Conservation (phyloP, 805 yeast species). For the Starmerella geochares region DNA sequence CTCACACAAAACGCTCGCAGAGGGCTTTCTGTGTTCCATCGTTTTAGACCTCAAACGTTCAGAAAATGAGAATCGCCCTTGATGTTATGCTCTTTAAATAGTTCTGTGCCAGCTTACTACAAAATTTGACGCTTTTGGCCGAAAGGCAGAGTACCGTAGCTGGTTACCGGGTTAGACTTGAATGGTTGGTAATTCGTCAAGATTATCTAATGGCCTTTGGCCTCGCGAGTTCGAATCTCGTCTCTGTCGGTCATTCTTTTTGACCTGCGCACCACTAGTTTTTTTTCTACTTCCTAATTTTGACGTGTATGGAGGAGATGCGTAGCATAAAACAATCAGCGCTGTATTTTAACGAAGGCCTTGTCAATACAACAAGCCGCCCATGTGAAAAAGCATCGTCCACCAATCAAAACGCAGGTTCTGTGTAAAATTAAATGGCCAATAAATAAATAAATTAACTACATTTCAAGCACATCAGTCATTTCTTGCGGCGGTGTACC, state of each 20-base stretch:
- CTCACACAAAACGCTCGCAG: too few species aligned
- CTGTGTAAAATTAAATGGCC: background rate
- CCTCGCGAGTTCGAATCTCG: conserved; percentile 39
- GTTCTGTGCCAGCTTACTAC: background rate
- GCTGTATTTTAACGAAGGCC: too few species aligned
- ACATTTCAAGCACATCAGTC: conserved; percentile 18
- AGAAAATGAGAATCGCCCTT: too few species aligned
- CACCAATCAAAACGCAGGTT: too few species aligned
- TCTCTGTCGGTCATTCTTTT: conserved; percentile 31
- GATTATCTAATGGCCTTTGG: conserved; percentile 34
- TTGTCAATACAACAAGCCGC: too few species aligned
- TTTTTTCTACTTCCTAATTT: conserved; percentile 12
- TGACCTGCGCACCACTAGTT: too few species aligned
- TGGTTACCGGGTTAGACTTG: conserved; percentile 40
- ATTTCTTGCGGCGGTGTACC: conserved; percentile 10
- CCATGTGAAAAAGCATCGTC: too few species aligned
- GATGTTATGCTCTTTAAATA: too few species aligned
- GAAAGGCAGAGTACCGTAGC: conserved; percentile 35
- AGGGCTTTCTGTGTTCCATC: too few species aligned
- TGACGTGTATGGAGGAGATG: too few species aligned
- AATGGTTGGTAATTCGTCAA: conserved; percentile 22
- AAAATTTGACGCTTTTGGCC: conserved; percentile 7
- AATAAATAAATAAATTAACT: conserved; percentile 10
- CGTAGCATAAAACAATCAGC: background rate
- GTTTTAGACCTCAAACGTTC: too few species aligned